Base-by-base conservation (phyloP, 805 yeast genomes). In the Zygoascus bituminiphila region DNA sequence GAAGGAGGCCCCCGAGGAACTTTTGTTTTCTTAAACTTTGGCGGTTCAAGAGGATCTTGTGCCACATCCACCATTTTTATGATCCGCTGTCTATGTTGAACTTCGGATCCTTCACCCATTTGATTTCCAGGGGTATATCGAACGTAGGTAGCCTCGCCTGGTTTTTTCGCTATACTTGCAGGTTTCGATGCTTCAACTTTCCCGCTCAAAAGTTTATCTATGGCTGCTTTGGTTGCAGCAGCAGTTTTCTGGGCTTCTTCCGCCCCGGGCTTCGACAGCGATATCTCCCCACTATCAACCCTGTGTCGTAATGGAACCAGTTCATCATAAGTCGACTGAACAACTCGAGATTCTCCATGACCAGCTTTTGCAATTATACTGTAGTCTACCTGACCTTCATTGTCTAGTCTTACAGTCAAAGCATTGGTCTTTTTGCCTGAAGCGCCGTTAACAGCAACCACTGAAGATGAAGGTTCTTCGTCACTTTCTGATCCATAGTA, bases 31-130 rank as follows among this genome's bases (percentile, higher is more conserved):
- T 80, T 82, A 66, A 82, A 81, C 49, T 79, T 78, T 0, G 89
- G 81, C 0, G 96, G 96, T 31, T 86, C 79, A 75, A 89, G 74
- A 0, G 98, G 98, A 66, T 91, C 98, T 42, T 75, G 73, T 51
- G 79, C 75, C 41, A 71, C 75, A 47, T 82, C 86, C 12, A 80
- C 79, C 39, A 89, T 78, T 57, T 80, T 80, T 23, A 88, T 74
- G 3, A 74, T 67, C 49, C 86, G 65, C 50, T 69, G 70, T 39
- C 59, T 61, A 5, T 53, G 56, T 12, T 58, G 58, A 4, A 57
- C 46, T 4, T 59, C 53, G 15, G 53, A 45, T 9, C 54, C 54
- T 15, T 62, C 65, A 8, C 67, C 61, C 22, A 68, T 54, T 17
- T 66, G 59, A 42, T 68, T 66, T 19, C 41, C 46, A 1, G 76